These are phyloP conservation scores for Porcisia hertigi DNA, from an alignment of 208 protist genomes.

Conservation along the genomic window DNA sequence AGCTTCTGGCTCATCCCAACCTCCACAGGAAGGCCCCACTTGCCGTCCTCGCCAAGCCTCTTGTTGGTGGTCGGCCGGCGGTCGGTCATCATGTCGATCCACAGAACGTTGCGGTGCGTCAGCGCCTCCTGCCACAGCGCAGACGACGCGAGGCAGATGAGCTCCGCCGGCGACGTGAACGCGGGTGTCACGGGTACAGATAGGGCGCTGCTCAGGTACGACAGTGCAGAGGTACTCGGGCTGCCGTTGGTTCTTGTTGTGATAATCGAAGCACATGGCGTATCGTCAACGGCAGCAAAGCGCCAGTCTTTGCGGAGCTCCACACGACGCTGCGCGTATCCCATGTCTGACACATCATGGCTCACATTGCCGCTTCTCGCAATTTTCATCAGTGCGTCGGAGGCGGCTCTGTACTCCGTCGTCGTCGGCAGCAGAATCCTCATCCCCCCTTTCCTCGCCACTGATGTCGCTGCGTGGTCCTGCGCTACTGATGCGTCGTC, in stretches of 20 bases:
- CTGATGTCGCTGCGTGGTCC: not conserved
- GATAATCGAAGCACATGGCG: not conserved
- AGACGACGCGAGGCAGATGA: no score
- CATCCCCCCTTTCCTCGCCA: not conserved
- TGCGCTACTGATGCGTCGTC: not conserved
- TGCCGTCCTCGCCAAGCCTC: slow-evolving; percentile 14
- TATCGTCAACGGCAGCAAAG: not conserved
- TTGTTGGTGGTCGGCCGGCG: slow-evolving; percentile 27
- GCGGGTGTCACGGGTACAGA: slow-evolving; percentile 19
- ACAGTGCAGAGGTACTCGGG: slow-evolving; percentile 5
- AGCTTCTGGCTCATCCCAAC: slow-evolving; percentile 49
- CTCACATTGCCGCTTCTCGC: not conserved
- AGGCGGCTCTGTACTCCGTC: not conserved
- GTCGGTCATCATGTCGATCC: slow-evolving; percentile 39
- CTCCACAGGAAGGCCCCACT: slow-evolving; percentile 42
- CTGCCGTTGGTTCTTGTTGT: not conserved
- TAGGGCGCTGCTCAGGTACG: not conserved
- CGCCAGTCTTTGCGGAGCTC: slow-evolving; percentile 1
- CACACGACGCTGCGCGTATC: slow-evolving; percentile 1
- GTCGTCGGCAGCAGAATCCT: not conserved
- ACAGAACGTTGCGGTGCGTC: slow-evolving; percentile 34
- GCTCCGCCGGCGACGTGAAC: slow-evolving; percentile 11
- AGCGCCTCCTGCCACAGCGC: slow-evolving; percentile 41
- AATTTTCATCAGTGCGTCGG: not conserved
- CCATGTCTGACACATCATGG: not conserved